phyloP scores from a whole-genome alignment of 345 rosid species.

The Brassica cretica region DNA sequence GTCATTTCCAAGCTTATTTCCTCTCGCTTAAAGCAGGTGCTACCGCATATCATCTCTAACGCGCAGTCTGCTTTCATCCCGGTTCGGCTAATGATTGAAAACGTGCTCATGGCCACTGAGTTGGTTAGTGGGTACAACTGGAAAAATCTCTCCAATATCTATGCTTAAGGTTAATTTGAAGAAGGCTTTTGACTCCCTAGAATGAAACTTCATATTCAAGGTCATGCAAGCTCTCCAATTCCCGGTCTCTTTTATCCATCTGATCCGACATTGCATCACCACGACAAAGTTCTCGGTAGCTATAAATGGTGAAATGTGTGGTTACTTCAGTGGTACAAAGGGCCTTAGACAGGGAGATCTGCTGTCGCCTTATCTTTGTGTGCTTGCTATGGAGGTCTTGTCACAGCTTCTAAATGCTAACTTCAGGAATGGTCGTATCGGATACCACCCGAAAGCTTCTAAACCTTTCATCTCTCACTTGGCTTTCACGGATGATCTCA shows the following conservation, averaged over 20 bases:
- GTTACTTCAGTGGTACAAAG: not conserved
- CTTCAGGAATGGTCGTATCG: accelerated
- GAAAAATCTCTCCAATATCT: not conserved
- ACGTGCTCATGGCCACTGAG: not conserved
- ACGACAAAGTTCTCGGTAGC: not conserved
- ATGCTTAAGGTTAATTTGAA: not conserved
- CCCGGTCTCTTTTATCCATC: too few relatives aligned
- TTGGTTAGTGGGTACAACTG: not conserved
- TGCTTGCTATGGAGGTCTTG: not conserved
- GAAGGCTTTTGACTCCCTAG: too few relatives aligned
- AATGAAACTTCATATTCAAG: too few relatives aligned
- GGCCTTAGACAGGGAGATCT: not conserved
- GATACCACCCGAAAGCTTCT: not conserved
- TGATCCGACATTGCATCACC: too few relatives aligned
- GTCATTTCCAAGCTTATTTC: not conserved
- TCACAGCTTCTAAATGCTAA: not conserved
- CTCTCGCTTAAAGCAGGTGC: not conserved
- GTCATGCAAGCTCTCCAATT: too few relatives aligned
- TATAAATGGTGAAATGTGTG: not conserved
- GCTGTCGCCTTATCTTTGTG: not conserved
- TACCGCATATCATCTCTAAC: not conserved
- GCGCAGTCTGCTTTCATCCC: not conserved
- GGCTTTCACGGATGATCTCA: not conserved
- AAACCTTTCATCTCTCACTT: not conserved
- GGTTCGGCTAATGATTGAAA: not conserved